phyloP scores from a whole-genome alignment of 2,329 filamentous ascomycete species.

The Cladosporium halotolerans region DNA sequence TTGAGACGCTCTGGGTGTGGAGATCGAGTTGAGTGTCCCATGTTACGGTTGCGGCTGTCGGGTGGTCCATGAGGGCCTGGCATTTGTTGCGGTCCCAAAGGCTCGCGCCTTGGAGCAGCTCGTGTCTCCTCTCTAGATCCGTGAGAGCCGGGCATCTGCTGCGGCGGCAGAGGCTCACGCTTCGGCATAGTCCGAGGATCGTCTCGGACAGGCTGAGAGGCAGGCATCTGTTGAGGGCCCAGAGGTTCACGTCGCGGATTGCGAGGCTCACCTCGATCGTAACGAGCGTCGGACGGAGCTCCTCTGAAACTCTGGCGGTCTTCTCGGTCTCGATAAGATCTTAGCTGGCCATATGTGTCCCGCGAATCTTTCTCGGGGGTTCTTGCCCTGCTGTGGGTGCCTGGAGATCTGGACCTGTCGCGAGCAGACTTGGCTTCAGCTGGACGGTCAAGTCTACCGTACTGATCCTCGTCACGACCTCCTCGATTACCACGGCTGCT shows the following conservation, averaged over 20 bases:
- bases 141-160: conserved; percentile 4
- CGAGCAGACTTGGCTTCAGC: conserved; percentile 30
- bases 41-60: conserved; percentile 1
- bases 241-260: conserved; percentile 1
- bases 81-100: conserved; percentile 9
- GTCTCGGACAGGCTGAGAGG: background rate
- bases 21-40: background rate
- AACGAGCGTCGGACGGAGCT: conserved; percentile 2
- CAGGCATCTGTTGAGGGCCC: conserved; percentile 4
- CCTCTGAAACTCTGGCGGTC: conserved; percentile 3
- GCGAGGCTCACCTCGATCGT: conserved; percentile 6
- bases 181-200: background rate
- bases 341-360: conserved; percentile 3
- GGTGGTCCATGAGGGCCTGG: background rate
- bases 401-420: conserved; percentile 39
- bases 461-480: conserved; percentile 27
- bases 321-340: conserved; percentile 4
- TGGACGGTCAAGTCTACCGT: conserved; percentile 40
- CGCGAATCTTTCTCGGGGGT: conserved; percentile 31
- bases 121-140: conserved; percentile 2
- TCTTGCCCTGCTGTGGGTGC: conserved; percentile 31
- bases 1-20: conserved; percentile 3
- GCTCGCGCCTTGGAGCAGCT: conserved; percentile 1
- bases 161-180: conserved; percentile 3
- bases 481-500: conserved; percentile 2